Base-by-base conservation (phyloP, 106 monocot species). In the Dendrobium officinale region DNA sequence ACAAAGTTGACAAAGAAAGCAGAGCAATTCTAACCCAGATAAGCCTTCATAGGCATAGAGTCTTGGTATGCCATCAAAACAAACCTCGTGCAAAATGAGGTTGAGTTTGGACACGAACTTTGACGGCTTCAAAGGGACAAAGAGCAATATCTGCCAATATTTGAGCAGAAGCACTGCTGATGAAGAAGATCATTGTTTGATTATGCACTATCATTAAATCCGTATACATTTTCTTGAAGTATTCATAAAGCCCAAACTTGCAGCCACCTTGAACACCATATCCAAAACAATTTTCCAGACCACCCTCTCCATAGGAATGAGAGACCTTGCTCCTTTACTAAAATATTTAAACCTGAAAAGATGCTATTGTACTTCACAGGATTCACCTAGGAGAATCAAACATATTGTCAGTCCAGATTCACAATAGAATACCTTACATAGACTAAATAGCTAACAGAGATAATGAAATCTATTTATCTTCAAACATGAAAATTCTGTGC, bases 131-230 rank as follows among this genome's bases (percentile, higher is more conserved):
- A 59, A 96, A 96, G 67, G 96, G 96, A 41, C 91, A 93, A 77
- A 96, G 96, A 26, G 91, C 88, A 73, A 96, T 83, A 96, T 96
- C 96, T 64, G 96, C 96, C 75, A 96, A 81, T 58, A 92, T 84
- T 79, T 96, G 96, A 78, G 96, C 96, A 73, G 96, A 96, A 81
- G 93, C 96, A 77, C 96, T 93, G 85, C 96, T 96, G 42, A 84
- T 45, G 72, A 96, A 87, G 82, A 85, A 93, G 77, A 96, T 78
- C 0, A 85, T 55, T 80, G 86, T 93, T 79, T 59, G 86, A 80
- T 82, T 93, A 4, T 86, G 72, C 7, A 86, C 90, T 56, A 74
- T 77, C 27, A 96, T 80, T 79, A 85, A 58, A 81, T 92, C 93
- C 19, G 93, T 88, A 77, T 93, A 96, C 66, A 73, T 77, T 55